phyloP scores from a whole-genome alignment of 768 basidiomycete species.

The Lactifluus echinatus region DNA sequence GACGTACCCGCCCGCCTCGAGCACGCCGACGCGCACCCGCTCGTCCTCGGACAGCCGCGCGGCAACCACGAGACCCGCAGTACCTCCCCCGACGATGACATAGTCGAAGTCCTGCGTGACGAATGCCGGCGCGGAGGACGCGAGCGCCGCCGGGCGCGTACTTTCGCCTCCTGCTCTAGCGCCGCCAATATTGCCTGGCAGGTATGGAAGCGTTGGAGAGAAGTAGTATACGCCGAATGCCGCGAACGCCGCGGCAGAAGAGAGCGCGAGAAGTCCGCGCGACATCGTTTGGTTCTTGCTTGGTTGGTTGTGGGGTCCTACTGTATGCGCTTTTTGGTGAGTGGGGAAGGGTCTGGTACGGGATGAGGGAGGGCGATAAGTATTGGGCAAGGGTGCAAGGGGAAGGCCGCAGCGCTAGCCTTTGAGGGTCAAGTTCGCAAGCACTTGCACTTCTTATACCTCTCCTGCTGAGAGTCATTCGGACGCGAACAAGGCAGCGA shows the following conservation, averaged over 20 bases:
- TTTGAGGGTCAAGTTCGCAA: no score
- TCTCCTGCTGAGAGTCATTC: background rate
- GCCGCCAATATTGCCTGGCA: background rate
- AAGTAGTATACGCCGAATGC: constrained; percentile 9
- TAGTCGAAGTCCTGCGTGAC: constrained; percentile 15
- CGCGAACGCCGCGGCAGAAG: background rate
- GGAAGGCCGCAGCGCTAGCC: no score
- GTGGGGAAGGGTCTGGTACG: background rate
- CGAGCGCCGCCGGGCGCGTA: background rate
- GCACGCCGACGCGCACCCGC: constrained; percentile 19
- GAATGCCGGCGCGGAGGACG: constrained; percentile 8
- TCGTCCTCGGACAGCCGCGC: constrained; percentile 24
- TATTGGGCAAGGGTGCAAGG: no score
- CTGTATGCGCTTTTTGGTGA: no score
- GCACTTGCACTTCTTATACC: background rate
- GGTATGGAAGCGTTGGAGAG: background rate
- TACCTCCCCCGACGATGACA: constrained; percentile 18
- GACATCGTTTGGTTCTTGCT: constrained; percentile 1
- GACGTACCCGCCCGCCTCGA: constrained; percentile 27
- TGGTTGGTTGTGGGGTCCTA: no score
- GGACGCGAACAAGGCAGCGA: constrained; percentile 9
- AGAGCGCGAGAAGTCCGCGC: background rate
- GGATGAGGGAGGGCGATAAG: background rate
- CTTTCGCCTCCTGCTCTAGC: no score
- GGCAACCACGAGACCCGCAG: constrained; percentile 28